A percentile compares a stretch with the other conserved stretches of the same genome.
Evolutionary conservation across 495 filamentous ascomycete species (phyloP).

Genomic region (Aspergillus homomorphus): DNA sequence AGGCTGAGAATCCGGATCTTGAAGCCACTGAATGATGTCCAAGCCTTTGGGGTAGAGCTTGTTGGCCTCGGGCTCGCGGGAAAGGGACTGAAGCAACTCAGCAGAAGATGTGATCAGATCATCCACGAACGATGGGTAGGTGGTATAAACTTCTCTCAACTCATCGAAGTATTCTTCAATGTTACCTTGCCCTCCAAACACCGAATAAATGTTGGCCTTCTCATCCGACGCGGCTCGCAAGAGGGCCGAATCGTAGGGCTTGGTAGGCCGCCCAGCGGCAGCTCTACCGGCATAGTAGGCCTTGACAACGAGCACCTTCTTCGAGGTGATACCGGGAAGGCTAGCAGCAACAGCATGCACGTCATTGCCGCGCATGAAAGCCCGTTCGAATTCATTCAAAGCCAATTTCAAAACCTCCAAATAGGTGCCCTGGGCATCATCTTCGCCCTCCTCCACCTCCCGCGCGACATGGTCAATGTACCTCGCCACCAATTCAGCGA

Average conservation of each 20-base stretch:
- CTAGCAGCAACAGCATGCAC: constrained; percentile 84
- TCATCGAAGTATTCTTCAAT: constrained; percentile 99
- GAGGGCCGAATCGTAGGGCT: constrained; percentile 87
- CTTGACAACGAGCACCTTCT: constrained; percentile 82
- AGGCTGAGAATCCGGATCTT: constrained; percentile 79
- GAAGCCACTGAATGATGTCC: constrained; percentile 90
- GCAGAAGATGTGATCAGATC: constrained; percentile 77
- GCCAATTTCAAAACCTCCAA: constrained; percentile 84
- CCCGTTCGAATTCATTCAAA: constrained; percentile 92
- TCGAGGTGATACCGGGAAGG: constrained; percentile 80
- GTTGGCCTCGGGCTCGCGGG: constrained; percentile 78
- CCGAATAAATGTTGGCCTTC: constrained; percentile 75
- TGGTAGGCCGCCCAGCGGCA: constrained; percentile 76
- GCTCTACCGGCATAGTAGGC: constrained; percentile 88
- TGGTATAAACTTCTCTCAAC: constrained; percentile 82
- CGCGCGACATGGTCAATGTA: constrained; percentile 85
- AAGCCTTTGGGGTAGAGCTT: constrained; percentile 96
- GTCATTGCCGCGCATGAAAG: constrained; percentile 91
- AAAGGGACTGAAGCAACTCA: constrained; percentile 76
- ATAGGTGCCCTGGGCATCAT: constrained; percentile 78
- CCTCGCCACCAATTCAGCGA: constrained; percentile 82
- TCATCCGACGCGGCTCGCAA: constrained; percentile 81
- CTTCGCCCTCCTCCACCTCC: constrained; percentile 87
- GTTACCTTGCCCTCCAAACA: constrained; percentile 98
- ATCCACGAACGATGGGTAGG: constrained; percentile 86